Evolutionary conservation across 352 stramenopile genomes (phyloP).

Genomic region (Saprolegnia diclina): DNA sequence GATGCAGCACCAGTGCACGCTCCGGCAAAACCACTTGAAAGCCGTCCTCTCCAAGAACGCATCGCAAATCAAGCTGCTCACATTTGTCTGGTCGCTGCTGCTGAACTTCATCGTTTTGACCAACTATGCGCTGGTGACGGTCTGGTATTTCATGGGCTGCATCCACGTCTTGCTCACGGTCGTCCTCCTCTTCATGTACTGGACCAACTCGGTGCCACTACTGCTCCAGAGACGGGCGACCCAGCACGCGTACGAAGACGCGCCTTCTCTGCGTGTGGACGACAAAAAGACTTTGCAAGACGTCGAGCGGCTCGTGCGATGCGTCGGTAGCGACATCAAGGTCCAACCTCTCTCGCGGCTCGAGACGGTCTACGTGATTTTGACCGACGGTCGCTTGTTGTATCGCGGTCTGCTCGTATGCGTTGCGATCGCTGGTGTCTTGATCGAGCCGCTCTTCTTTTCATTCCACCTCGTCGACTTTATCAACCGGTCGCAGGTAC

Average conservation of each 20-base stretch:
- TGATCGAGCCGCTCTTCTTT: conserved; percentile 73
- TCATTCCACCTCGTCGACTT: conserved; percentile 68
- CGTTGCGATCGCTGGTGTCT: conserved; percentile 50
- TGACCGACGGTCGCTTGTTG: conserved; percentile 46
- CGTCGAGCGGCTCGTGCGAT: conserved; percentile 52
- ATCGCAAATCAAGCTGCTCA: conserved; percentile 45
- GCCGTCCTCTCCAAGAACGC: conserved; percentile 37
- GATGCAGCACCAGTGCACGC: conserved; percentile 58
- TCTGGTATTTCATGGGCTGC: conserved; percentile 36
- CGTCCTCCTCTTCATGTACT: conserved; percentile 49
- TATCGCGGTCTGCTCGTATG: conserved; percentile 56
- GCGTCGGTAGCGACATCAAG: conserved; percentile 27
- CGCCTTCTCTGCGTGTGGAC: conserved; percentile 41
- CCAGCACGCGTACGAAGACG: conserved; percentile 24
- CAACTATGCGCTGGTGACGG: conserved; percentile 39
- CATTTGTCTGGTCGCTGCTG: conserved; percentile 43
- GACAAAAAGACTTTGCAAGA: conserved; percentile 56
- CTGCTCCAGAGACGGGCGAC: conserved; percentile 70
- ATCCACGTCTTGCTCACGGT: conserved; percentile 49
- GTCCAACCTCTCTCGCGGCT: background rate
- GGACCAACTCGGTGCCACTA: conserved; percentile 58
- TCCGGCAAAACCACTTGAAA: conserved; percentile 37
- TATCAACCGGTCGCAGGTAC: conserved; percentile 61
- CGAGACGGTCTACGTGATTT: conserved; percentile 24
- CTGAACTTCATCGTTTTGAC: conserved; percentile 60